phyloP scores from a whole-genome alignment of 2,329 filamentous ascomycete genomes.

The Curvularia lunata region DNA sequence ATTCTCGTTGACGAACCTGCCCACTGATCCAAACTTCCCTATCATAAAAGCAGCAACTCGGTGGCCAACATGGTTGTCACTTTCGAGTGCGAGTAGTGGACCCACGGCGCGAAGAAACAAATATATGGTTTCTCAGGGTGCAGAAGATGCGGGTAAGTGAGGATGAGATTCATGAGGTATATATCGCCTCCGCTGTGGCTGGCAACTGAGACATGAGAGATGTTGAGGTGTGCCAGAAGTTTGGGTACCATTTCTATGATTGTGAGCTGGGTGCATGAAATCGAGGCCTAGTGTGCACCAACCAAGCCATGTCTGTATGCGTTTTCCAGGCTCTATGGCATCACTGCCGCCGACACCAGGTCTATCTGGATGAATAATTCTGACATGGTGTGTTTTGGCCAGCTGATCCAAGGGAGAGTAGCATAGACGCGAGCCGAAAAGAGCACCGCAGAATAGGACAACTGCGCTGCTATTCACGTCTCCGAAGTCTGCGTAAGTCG shows the following conservation, averaged over 20 bases:
- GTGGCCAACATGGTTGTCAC: slow-evolving; percentile 29
- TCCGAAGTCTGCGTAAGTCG: slow-evolving; percentile 43
- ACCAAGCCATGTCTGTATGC: slow-evolving; percentile 40
- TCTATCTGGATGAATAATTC: slow-evolving; percentile 41
- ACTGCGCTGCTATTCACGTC: slow-evolving; percentile 36
- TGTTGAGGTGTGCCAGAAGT: slow-evolving; percentile 37
- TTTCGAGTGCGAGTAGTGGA: slow-evolving; percentile 38
- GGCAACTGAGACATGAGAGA: slow-evolving; percentile 40
- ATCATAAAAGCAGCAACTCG: slow-evolving; percentile 34
- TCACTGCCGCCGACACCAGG: slow-evolving; percentile 41
- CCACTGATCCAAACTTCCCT: slow-evolving; percentile 31
- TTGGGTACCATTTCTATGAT: slow-evolving; percentile 38
- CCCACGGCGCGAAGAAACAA: slow-evolving; percentile 43
- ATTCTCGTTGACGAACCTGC: slow-evolving; percentile 32
- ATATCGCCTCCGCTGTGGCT: slow-evolving; percentile 43
- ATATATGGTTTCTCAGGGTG: slow-evolving; percentile 37
- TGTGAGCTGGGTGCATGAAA: slow-evolving; percentile 3
- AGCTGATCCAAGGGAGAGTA: slow-evolving; percentile 38
- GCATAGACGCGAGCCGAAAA: slow-evolving; percentile 35
- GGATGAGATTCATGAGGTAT: slow-evolving; percentile 39
- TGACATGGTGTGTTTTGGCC: slow-evolving; percentile 33
- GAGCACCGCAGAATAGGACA: slow-evolving; percentile 39
- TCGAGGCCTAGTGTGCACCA: not conserved
- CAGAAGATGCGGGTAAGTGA: slow-evolving; percentile 36
- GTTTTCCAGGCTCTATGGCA: slow-evolving; percentile 29